These are phyloP conservation scores for Scortechinia acanthostroma DNA, from an alignment of 2,329 filamentous ascomycete genomes.

Conservation along the genomic window DNA sequence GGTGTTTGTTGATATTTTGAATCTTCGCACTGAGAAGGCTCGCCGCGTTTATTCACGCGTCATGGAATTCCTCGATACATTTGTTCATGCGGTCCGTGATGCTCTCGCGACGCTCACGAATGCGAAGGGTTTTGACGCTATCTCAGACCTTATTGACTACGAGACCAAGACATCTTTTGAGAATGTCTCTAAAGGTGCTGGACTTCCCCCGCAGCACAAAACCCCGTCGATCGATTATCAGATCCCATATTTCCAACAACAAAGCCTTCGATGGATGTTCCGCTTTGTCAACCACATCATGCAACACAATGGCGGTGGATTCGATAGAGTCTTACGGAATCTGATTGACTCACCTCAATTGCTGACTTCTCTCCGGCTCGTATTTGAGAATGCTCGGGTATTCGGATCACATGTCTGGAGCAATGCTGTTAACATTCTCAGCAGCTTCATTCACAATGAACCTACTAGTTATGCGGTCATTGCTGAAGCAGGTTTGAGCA, in stretches of 20 bases:
- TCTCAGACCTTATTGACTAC: conserved; percentile 61
- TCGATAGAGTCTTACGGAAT: conserved; percentile 83
- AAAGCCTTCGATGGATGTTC: conserved; percentile 85
- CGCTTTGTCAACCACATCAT: conserved; percentile 97
- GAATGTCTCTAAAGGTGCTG: conserved; percentile 12
- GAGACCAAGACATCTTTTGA: conserved; percentile 61
- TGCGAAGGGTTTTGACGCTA: conserved; percentile 1
- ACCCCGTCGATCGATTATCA: conserved; percentile 86
- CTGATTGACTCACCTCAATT: conserved; percentile 87
- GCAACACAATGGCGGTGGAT: conserved; percentile 68
- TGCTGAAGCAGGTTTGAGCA: conserved; percentile 84
- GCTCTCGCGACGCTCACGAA: neutral
- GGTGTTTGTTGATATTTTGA: neutral
- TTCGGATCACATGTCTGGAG: conserved; percentile 96
- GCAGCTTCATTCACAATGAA: conserved; percentile 96
- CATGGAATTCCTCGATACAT: conserved; percentile 2
- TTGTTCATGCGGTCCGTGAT: conserved; percentile 2
- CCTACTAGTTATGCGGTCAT: conserved; percentile 96
- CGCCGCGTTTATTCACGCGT: neutral
- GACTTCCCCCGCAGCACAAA: conserved; percentile 44
- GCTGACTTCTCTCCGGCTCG: conserved; percentile 69
- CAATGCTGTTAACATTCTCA: conserved; percentile 82
- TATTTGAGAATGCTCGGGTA: conserved; percentile 71
- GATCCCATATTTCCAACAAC: conserved; percentile 87
- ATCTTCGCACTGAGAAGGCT: conserved; percentile 1